Evolutionary conservation across 1,284 basidiomycete genomes (phyloP), one percentile per base, ranked within the genome.

Genomic region (Cerrena zonata): DNA sequence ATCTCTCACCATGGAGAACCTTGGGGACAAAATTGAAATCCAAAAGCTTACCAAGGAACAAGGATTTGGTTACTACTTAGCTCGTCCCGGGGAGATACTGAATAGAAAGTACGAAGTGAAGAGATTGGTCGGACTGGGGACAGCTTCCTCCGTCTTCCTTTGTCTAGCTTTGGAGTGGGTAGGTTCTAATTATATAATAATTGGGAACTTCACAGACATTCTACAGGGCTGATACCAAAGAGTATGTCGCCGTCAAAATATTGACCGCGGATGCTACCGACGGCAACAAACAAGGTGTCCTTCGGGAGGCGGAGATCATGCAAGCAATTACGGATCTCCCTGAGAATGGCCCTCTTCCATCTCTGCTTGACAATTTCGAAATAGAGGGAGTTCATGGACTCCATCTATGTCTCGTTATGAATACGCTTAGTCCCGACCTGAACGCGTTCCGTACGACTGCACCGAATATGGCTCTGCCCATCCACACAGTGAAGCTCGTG

Each of bases 231-330:
- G n/a, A n/a, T n/a, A n/a, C n/a, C n/a, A n/a, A n/a, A n/a, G n/a
- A 53, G 39, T 58, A 58, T 30, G 22, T 34, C 3, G 57, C 55
- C 4, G 48, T 45, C 5, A 58, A 58, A 37, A 43, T 58, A 10
- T 51, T 58, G 26, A 49, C 57, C 2, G 15, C 48, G 13, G 48
- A 51, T 12, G 52, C 37, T 4, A 56, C 55, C 1, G n/a, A 34
- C 23, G 36, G 5, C 10, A 50, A 53, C 21, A 10, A 10, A 0
- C 12, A 39, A 36, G 55, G 53, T 18, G n/a, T 18, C 15, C 37
- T 38, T 13, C 46, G 47, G 2, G 55, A 58, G 34, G 47, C 46
- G 12, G 45, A 58, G 15, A 47, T 58, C 36, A 30, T 58, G 25
- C 39, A 53, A 30, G 22, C 37, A 12, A 53, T 57, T 27, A 25